phyloP scores from a whole-genome alignment of 345 rosid species.

The Carallia brachiata region DNA sequence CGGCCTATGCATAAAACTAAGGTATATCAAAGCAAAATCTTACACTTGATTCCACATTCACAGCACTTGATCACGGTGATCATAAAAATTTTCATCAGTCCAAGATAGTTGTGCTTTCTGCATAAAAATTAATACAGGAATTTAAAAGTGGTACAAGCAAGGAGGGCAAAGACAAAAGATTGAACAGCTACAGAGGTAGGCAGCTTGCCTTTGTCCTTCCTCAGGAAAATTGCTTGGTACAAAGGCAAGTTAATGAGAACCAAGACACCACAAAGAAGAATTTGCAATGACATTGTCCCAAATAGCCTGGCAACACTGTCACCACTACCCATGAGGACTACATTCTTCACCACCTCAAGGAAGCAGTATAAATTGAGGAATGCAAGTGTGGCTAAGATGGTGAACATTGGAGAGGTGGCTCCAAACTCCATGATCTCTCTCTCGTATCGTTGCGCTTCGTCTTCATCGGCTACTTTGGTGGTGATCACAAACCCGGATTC shows the following conservation, averaged over 20 bases:
- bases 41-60: too few species aligned
- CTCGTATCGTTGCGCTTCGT: constrained; percentile 43
- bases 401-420: constrained; percentile 58
- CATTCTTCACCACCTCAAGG: constrained; percentile 23
- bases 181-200: constrained; percentile 41
- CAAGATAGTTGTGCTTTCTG: background rate
- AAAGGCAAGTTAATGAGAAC: constrained; percentile 60
- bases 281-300: constrained; percentile 43
- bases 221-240: constrained; percentile 51
- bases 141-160: constrained; percentile 39
- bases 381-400: constrained; percentile 56
- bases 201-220: constrained; percentile 67
- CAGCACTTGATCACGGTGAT: too few species aligned
- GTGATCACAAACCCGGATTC: constrained; percentile 57
- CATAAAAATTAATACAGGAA: constrained; percentile 16
- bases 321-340: background rate
- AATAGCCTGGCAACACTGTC: background rate
- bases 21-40: too few species aligned
- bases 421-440: constrained; percentile 76
- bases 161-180: constrained; percentile 41
- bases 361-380: constrained; percentile 52
- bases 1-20: too few species aligned
- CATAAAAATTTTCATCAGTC: background rate
- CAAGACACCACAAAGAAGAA: constrained; percentile 45
- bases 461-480: constrained; percentile 61